Evolutionary conservation across 1,284 basidiomycete genomes (phyloP).

Genomic region (Ustilago lituana): DNA sequence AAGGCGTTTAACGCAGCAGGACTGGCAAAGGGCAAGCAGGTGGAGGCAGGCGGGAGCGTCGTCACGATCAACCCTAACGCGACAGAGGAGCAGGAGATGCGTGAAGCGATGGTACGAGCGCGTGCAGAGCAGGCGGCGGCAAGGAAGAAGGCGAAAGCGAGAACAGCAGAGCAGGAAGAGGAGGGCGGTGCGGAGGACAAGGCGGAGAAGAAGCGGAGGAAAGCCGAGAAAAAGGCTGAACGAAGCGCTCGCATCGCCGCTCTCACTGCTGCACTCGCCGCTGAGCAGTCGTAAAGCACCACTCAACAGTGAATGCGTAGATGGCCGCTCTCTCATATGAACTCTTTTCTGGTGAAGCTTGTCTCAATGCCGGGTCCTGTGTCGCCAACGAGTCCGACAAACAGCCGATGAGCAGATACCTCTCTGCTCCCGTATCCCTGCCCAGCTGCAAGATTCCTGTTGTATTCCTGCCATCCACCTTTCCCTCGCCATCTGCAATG

Average conservation of each 20-base stretch:
- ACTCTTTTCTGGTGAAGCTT: too few relatives aligned
- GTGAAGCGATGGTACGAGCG: conserved; percentile 40
- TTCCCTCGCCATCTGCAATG: not conserved
- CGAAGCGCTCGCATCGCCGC: conserved; percentile 16
- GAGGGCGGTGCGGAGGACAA: not conserved
- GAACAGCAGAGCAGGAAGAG: conserved; percentile 9
- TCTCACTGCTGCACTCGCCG: conserved; percentile 32
- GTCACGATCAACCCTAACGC: conserved; percentile 51
- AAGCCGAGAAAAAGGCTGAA: conserved; percentile 30
- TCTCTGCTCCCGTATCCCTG: not conserved
- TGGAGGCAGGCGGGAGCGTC: conserved; percentile 25
- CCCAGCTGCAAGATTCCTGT: too few relatives aligned
- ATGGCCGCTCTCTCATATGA: too few relatives aligned
- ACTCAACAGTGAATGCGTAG: too few relatives aligned
- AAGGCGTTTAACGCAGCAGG: conserved; percentile 39
- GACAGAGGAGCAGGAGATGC: conserved; percentile 39
- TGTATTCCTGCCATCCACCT: too few relatives aligned
- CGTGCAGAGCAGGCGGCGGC: conserved; percentile 13
- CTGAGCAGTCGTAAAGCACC: conserved; percentile 6
- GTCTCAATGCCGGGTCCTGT: too few relatives aligned
- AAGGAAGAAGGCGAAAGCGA: conserved; percentile 18
- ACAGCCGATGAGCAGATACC: too few relatives aligned
- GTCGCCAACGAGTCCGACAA: too few relatives aligned
- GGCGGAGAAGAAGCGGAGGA: conserved; percentile 16
- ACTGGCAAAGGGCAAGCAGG: conserved; percentile 31